phyloP scores from a whole-genome alignment of 2,329 filamentous ascomycete genomes.

The Phaeosphaeria sp. region DNA sequence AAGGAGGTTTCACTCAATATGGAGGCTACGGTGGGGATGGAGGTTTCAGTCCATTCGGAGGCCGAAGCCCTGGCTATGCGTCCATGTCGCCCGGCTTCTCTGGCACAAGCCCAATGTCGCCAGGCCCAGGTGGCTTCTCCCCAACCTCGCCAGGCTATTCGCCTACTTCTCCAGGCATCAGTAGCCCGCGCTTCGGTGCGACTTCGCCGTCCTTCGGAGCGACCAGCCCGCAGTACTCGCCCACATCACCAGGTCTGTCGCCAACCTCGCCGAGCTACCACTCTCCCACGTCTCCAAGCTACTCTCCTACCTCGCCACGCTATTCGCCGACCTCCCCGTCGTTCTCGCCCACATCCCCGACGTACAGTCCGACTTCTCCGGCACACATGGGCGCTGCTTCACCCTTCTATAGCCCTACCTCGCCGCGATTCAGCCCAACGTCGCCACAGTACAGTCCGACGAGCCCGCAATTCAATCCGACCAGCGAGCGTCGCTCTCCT shows the following conservation, averaged over 20 bases:
- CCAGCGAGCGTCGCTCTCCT: conserved; percentile 56
- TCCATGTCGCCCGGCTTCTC: conserved; percentile 53
- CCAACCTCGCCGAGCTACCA: conserved; percentile 63
- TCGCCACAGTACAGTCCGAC: conserved; percentile 67
- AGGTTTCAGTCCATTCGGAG: conserved; percentile 71
- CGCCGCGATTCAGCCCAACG: conserved; percentile 61
- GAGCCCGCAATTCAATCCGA: conserved; percentile 64
- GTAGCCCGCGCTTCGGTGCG: conserved; percentile 62
- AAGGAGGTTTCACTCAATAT: conserved; percentile 67
- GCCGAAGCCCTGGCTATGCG: conserved; percentile 66
- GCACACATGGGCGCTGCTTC: conserved; percentile 42
- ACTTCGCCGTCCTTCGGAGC: conserved; percentile 61
- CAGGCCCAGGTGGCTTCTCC: conserved; percentile 56
- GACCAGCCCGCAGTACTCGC: conserved; percentile 66
- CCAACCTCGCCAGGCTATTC: conserved; percentile 51
- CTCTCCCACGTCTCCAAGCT: conserved; percentile 61
- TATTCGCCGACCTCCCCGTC: conserved; percentile 59
- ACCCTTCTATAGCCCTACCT: conserved; percentile 64
- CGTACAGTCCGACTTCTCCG: conserved; percentile 57
- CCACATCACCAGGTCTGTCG: conserved; percentile 62
- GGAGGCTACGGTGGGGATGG: conserved; percentile 69
- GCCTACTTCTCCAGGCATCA: conserved; percentile 72
- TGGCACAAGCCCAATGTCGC: conserved; percentile 43
- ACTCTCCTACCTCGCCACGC: conserved; percentile 62
- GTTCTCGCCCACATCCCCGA: conserved; percentile 55